Conservation (phyloP, 805 yeast species). For the Candida easanensis region DNA sequence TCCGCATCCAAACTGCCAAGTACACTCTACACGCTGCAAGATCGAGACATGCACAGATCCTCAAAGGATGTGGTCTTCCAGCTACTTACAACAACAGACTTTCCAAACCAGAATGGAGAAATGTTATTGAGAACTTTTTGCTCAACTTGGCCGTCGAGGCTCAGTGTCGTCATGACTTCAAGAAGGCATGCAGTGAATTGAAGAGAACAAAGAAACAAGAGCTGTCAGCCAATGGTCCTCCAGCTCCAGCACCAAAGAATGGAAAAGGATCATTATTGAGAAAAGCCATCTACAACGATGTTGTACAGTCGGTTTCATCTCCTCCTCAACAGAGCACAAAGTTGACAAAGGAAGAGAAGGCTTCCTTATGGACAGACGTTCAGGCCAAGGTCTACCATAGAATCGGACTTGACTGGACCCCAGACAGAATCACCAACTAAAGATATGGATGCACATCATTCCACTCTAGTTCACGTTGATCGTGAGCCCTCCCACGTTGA, state of each 20-base stretch:
- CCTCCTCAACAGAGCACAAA: conserved; percentile 3
- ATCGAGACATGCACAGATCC: conserved; percentile 40
- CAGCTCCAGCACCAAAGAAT: conserved; percentile 2
- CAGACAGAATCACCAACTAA: conserved; percentile 35
- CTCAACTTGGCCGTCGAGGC: conserved; percentile 66
- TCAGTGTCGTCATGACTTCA: conserved; percentile 67
- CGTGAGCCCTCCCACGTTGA: too few relatives aligned
- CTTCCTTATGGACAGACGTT: conserved; percentile 59
- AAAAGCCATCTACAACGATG: conserved; percentile 33
- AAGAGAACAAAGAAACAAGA: conserved; percentile 39
- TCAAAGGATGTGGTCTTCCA: conserved; percentile 26
- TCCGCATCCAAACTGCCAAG: conserved; percentile 56
- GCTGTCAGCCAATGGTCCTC: neutral
- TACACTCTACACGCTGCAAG: conserved; percentile 61
- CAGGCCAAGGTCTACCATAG: conserved; percentile 57
- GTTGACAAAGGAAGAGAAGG: conserved; percentile 55
- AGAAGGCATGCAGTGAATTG: conserved; percentile 44
- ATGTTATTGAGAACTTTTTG: conserved; percentile 66
- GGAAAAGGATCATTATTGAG: conserved; percentile 25
- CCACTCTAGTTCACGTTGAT: too few relatives aligned
- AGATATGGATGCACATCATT: too few relatives aligned
- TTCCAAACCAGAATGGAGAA: conserved; percentile 67
- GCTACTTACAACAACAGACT: conserved; percentile 25
- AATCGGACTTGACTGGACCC: conserved; percentile 59
- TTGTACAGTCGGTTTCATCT: conserved; percentile 12